Evolutionary conservation across 2,329 filamentous ascomycete genomes (phyloP), one percentile per base, ranked within the genome.

Genomic region (Trichoderma pleuroti): DNA sequence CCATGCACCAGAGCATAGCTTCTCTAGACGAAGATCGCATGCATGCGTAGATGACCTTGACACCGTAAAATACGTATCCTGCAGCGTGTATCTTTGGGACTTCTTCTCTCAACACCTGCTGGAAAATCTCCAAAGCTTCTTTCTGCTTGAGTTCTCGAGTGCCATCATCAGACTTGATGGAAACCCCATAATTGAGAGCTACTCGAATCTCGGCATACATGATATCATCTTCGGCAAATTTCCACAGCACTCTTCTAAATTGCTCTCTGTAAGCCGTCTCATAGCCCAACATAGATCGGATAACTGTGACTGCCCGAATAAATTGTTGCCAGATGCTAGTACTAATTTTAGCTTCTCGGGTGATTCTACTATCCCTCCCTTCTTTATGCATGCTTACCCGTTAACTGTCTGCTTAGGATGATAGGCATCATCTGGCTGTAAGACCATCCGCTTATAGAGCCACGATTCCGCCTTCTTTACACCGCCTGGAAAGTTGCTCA

Each of bases 31-130:
- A 67, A 32, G 64, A 67, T 89, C 73, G 94, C 87, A 28, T 94
- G 84, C 63, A 98, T 88, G 21, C 95, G 92, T 93, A 97, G 74
- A 97, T 97, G 75, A 94, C 88, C 18, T 93, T 87, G 11, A 92
- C 85, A 11, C 94, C 94, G 91, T 93, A 97, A 81, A 98, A 98
- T 0, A 85, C 84, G 72, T 90, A 85, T 2, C 93, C 93, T 74
- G 91, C 88, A 32, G 90, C 86, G 0, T 90, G 90, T 1, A 84
- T 82, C 78, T 93, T 91, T 84, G 97, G 98, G 1, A 97, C 84
- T 76, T 97, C 94, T 72, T 97, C 93, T 60, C 90, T 75, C 88
- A 89, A 81, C 92, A 97, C 67, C 90, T 85, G 14, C 11, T 67
- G 64, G 36, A 67, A 59, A 46, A 67, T 67, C 24, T 46, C 34